Conservation (phyloP, 2,329 filamentous ascomycete species). For the Colletotrichum sp. region DNA sequence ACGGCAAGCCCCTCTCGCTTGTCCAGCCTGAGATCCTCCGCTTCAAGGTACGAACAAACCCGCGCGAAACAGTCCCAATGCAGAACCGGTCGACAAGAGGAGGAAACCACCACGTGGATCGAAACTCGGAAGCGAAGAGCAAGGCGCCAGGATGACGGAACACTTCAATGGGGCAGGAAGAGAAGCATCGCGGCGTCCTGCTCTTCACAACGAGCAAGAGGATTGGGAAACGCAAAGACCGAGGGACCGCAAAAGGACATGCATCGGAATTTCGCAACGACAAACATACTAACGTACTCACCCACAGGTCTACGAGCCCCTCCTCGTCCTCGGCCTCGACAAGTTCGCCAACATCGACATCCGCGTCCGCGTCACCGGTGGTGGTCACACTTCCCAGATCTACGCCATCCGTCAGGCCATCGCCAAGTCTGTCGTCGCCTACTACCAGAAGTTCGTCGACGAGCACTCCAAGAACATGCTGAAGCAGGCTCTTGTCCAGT, state of each 20-base stretch:
- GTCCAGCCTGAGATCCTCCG: constrained; percentile 96
- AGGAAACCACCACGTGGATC: not conserved
- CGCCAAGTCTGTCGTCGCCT: constrained; percentile 87
- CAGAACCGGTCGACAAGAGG: constrained; percentile 8
- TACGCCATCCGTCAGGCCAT: constrained; percentile 99
- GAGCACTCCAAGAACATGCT: constrained; percentile 99
- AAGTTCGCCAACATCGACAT: constrained; percentile 98
- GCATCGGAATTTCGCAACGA: not conserved
- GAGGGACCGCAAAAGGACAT: not conserved
- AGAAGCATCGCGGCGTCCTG: not conserved
- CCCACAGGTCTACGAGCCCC: constrained; percentile 89
- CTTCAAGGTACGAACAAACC: constrained; percentile 78
- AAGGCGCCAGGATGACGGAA: not conserved
- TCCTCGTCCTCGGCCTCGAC: constrained; percentile 96
- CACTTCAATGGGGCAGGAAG: not conserved
- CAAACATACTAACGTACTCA: not conserved
- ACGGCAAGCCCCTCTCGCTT: constrained; percentile 92
- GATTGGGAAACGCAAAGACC: not conserved
- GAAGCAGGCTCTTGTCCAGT: constrained; percentile 95
- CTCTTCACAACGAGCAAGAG: not conserved
- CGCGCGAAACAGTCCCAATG: not conserved
- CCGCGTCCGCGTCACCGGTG: constrained; percentile 92
- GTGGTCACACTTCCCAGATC: constrained; percentile 97
- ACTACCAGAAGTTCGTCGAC: constrained; percentile 99
- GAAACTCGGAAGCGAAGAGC: not conserved